Base-by-base conservation (phyloP, 208 protist species). In the Leishmania lainsoni region DNA sequence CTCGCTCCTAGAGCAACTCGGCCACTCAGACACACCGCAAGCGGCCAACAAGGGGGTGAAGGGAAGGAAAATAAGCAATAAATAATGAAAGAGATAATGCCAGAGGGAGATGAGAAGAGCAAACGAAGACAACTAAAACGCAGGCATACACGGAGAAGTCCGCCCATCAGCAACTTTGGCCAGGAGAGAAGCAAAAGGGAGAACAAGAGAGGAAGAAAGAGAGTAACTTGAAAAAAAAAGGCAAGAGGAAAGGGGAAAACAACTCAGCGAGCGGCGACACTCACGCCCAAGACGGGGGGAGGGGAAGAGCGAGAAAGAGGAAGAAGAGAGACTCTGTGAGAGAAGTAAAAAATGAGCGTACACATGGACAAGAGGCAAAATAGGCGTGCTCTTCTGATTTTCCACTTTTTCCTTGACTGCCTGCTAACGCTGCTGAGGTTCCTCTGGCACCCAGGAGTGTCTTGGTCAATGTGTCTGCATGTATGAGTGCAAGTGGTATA, bases 201-300 rank as follows among this genome's bases (percentile, higher is more conserved):
- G 0, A 71, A 49, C 12, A 45, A 68, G 5, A 49, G n/a, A 70
- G 58, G 9, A 79, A 58, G 26, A 39, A 71, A 42, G 48, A 76
- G 14, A 26, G 29, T 5, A 32, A 51, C n/a, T 35, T 66, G 22
- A 32, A 70, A 54, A 6, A 59, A 61, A 45, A 35, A 16, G 6
- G 45, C 16, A 20, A 73, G 49, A 80, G 75, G 32, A 65, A 65
- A 65, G 4, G 17, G 39, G 68, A 71, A 70, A 58, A 82, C 29
- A 59, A 5, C 66, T 68, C 29, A 73, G 71, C 51, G 17, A 45
- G 14, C 35, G 75, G 5, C 12, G 17, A 61, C 20, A 26, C 56
- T 3, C 56, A 61, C 22, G 56, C 6, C 22, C 22, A 10, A n/a
- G 22, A 61, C 6, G 56, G 12, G 56, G 56, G 22, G 2, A 14